Percentiles rank a stretch among this genome's conserved stretches.
Evolutionary conservation across 805 yeast species (phyloP).

Genomic region (Barnettozyma salicaria): DNA sequence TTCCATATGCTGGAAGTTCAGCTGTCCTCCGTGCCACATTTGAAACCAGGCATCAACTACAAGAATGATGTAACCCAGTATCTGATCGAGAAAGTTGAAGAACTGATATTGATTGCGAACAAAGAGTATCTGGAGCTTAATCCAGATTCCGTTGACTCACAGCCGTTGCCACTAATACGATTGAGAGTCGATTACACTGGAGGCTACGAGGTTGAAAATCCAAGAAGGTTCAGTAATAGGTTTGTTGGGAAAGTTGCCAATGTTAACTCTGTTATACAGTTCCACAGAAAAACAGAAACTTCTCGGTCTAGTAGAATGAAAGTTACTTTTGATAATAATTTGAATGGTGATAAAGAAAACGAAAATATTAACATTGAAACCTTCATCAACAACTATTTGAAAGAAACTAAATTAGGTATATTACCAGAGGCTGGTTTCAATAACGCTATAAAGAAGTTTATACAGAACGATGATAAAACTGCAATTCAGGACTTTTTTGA

Average conservation of each 20-base stretch:
- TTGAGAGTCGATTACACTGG: constrained; percentile 85
- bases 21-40: constrained; percentile 44
- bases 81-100: constrained; percentile 59
- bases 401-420: constrained; percentile 57
- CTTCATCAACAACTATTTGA: constrained; percentile 56
- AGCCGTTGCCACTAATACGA: constrained; percentile 79
- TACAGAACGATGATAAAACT: constrained; percentile 77
- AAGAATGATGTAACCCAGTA: constrained; percentile 55
- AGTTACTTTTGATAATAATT: constrained; percentile 8
- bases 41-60: constrained; percentile 56
- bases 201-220: constrained; percentile 87
- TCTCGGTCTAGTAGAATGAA: constrained; percentile 6
- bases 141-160: constrained; percentile 28
- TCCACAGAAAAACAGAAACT: constrained; percentile 44
- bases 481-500: constrained; percentile 61
- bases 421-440: constrained; percentile 73
- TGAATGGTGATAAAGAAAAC: constrained; percentile 28
- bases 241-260: constrained; percentile 92
- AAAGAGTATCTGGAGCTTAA: constrained; percentile 38
- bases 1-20: constrained; percentile 66
- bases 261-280: constrained; percentile 75
- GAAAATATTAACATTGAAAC: constrained; percentile 51
- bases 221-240: constrained; percentile 79
- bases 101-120: constrained; percentile 55
- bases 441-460: constrained; percentile 62